A percentile compares a stretch with the other conserved stretches of the same genome.
These are phyloP conservation scores for Candida stauntonica DNA, from an alignment of 805 yeast genomes.

Conservation along the genomic window DNA sequence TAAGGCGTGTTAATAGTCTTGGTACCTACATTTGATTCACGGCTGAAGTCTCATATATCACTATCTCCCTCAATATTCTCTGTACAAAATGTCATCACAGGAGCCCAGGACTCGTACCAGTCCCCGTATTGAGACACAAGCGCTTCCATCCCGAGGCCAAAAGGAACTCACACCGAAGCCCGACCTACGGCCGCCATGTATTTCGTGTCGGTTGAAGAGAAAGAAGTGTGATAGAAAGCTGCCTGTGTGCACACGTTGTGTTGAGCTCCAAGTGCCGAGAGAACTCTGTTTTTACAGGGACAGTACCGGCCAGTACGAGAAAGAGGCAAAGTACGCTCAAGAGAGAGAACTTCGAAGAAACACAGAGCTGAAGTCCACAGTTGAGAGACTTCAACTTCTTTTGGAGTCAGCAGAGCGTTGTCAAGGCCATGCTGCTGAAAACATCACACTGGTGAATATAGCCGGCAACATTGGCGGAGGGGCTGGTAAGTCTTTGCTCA, in stretches of 20 bases:
- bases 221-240: slow-evolving; percentile 8
- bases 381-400: slow-evolving; percentile 1
- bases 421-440: background rate
- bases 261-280: slow-evolving; percentile 8
- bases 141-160: no score
- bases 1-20: no score
- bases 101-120: no score
- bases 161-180: no score
- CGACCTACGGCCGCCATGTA: slow-evolving; percentile 5
- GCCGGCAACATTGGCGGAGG: background rate
- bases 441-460: background rate
- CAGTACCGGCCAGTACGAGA: slow-evolving; percentile 2
- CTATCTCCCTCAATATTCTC: no score
- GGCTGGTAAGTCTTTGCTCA: background rate
- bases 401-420: background rate
- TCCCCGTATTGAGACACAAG: no score
- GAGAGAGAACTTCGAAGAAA: slow-evolving; percentile 1
- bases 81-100: no score
- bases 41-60: no score
- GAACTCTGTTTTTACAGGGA: slow-evolving; percentile 9
- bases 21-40: no score
- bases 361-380: slow-evolving; percentile 1
- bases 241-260: slow-evolving; percentile 11
- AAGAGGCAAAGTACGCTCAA: background rate
- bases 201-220: slow-evolving; percentile 9